Conservation (phyloP, 495 filamentous ascomycete species). For the Thermothielavioides terrestris region DNA sequence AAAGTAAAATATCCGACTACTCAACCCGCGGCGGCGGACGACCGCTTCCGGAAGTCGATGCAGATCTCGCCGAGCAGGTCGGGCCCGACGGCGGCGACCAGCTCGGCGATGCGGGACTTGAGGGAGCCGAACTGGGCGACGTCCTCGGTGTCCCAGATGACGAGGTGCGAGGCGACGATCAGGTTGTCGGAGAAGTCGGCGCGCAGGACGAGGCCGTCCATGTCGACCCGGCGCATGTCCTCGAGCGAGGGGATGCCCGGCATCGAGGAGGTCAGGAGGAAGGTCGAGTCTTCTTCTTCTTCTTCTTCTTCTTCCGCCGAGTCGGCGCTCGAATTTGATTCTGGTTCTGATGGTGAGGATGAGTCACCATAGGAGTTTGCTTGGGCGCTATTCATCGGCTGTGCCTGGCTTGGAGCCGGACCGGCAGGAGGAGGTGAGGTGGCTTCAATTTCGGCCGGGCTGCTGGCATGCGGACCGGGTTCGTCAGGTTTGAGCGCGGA, state of each 20-base stretch:
- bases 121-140: slow-evolving; percentile 44
- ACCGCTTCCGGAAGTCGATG: slow-evolving; percentile 25
- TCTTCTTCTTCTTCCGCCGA: slow-evolving; percentile 29
- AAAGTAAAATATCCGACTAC: neutral
- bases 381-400: no score
- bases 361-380: no score
- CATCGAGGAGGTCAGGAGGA: slow-evolving; percentile 62
- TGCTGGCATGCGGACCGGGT: no score
- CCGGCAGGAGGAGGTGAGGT: no score
- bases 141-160: slow-evolving; percentile 55
- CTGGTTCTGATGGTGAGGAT: no score
- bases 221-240: slow-evolving; percentile 52
- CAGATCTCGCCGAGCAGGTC: slow-evolving; percentile 51
- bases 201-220: slow-evolving; percentile 46
- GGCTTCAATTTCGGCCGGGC: no score
- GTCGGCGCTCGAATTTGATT: neutral
- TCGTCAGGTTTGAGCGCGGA: neutral
- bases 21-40: neutral
- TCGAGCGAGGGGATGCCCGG: slow-evolving; percentile 64
- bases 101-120: slow-evolving; percentile 63
- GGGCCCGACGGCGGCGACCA: slow-evolving; percentile 68
- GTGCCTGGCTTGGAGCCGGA: no score
- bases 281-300: slow-evolving; percentile 38
- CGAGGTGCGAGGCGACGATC: slow-evolving; percentile 44
- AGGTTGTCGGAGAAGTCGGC: slow-evolving; percentile 21